Evolutionary conservation across 345 rosid species (phyloP).

Genomic region (Gossypium thurberi): DNA sequence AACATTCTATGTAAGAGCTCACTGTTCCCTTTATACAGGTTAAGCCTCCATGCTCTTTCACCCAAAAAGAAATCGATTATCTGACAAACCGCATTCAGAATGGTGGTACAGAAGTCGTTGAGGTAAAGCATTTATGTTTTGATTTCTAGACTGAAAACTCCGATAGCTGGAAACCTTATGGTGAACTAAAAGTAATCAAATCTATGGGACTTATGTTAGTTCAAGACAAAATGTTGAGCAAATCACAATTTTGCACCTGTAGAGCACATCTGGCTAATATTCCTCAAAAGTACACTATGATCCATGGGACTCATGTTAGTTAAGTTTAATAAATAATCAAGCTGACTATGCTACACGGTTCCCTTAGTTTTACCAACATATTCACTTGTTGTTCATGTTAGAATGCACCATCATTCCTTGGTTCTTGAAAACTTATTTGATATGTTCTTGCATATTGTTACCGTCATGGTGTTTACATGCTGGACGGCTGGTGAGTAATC

Average conservation of each 20-base stretch:
- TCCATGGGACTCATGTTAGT: neutral
- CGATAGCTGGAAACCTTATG: neutral
- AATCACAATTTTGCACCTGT: neutral
- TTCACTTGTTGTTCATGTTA: neutral
- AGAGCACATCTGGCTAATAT: neutral
- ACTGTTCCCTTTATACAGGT: conserved; percentile 37
- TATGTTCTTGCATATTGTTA: neutral
- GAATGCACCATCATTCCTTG: neutral
- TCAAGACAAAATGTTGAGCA: neutral
- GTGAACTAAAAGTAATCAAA: neutral
- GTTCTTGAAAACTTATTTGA: neutral
- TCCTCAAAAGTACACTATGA: neutral
- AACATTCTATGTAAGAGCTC: neutral
- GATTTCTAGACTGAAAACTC: neutral
- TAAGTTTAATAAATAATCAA: neutral
- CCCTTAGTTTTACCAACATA: neutral
- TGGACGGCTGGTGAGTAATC: neutral
- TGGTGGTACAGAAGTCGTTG: conserved; percentile 97
- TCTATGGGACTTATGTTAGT: neutral
- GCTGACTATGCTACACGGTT: neutral
- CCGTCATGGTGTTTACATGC: neutral
- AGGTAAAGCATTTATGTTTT: conserved; percentile 35
- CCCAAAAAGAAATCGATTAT: conserved; percentile 67
- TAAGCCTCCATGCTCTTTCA: conserved; percentile 77
- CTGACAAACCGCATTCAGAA: conserved; percentile 91